Conservation (phyloP, 306 rosid species). For the Malus fusca region DNA sequence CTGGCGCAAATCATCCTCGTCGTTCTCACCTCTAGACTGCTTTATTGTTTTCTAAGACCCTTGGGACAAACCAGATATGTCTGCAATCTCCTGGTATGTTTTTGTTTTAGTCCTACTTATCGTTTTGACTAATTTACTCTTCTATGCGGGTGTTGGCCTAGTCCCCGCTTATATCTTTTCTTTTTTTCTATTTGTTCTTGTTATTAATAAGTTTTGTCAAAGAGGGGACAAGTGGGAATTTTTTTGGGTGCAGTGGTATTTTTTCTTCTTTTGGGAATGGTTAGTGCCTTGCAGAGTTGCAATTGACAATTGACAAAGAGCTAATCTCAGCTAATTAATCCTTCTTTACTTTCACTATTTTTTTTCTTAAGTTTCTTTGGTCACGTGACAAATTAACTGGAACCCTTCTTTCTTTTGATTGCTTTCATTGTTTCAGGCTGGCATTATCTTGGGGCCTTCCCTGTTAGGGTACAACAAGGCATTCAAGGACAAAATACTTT, state of each 20-base stretch:
- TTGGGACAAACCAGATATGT: slow-evolving; percentile 39
- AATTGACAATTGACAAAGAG: too few species aligned
- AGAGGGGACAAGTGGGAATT: too few species aligned
- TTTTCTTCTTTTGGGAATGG: too few species aligned
- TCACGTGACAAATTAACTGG: not conserved
- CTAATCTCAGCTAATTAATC: too few species aligned
- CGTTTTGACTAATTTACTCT: too few species aligned
- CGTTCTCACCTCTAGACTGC: not conserved
- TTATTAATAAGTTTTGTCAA: too few species aligned
- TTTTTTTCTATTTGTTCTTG: too few species aligned
- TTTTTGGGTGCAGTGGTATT: too few species aligned
- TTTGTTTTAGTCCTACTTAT: too few species aligned
- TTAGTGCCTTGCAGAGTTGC: too few species aligned
- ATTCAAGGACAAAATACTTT: not conserved
- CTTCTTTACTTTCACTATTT: not conserved
- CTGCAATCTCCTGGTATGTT: slow-evolving; percentile 30
- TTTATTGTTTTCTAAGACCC: slow-evolving; percentile 39
- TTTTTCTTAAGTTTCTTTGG: not conserved
- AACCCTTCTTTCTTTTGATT: not conserved
- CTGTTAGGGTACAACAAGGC: slow-evolving; percentile 4
- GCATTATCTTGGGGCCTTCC: slow-evolving; percentile 31
- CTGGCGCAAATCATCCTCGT: slow-evolving; percentile 23
- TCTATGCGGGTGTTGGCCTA: too few species aligned
- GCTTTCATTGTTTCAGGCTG: slow-evolving; percentile 13
- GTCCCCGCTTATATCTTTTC: too few species aligned